These are phyloP conservation scores for Lithospermum erythrorhizon DNA, from an alignment of 257 asterid species.

Conservation along the genomic window DNA sequence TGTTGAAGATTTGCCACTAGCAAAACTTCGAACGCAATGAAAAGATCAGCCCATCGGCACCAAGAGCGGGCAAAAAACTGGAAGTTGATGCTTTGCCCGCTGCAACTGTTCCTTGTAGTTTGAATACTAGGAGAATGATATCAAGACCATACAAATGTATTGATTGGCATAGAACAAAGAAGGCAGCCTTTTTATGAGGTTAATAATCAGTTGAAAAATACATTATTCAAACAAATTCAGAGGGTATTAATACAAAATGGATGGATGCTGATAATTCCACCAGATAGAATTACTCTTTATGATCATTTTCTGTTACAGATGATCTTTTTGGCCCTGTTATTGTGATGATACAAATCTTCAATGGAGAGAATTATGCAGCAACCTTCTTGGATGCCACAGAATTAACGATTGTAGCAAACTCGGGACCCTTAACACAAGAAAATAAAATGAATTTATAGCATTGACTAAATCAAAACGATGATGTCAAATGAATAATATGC, in stretches of 20 bases:
- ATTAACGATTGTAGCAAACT: slow-evolving; percentile 80
- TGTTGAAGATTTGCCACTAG: slow-evolving; percentile 18
- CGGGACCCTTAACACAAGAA: slow-evolving; percentile 61
- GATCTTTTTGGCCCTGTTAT: slow-evolving; percentile 12
- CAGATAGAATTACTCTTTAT: background rate
- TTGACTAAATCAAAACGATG: background rate
- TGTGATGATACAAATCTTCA: slow-evolving; percentile 6
- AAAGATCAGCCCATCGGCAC: slow-evolving; percentile 34
- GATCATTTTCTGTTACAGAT: background rate
- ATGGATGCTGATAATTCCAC: slow-evolving; percentile 10
- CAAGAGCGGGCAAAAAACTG: slow-evolving; percentile 37
- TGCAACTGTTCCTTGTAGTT: slow-evolving; percentile 38
- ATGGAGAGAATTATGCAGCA: slow-evolving; percentile 40
- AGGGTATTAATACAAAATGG: background rate
- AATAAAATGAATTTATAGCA: slow-evolving; percentile 6
- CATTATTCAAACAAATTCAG: background rate
- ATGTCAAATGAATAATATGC: background rate
- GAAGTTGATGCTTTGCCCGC: slow-evolving; percentile 19
- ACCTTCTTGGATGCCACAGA: slow-evolving; percentile 92
- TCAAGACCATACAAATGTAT: slow-evolving; percentile 13
- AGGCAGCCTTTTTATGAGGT: background rate
- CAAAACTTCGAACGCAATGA: slow-evolving; percentile 23
- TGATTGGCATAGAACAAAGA: background rate
- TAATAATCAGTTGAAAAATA: background rate
- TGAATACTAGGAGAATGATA: slow-evolving; percentile 43